Evolutionary conservation across 768 basidiomycete genomes (phyloP).

Genomic region (Suillus clintonianus): DNA sequence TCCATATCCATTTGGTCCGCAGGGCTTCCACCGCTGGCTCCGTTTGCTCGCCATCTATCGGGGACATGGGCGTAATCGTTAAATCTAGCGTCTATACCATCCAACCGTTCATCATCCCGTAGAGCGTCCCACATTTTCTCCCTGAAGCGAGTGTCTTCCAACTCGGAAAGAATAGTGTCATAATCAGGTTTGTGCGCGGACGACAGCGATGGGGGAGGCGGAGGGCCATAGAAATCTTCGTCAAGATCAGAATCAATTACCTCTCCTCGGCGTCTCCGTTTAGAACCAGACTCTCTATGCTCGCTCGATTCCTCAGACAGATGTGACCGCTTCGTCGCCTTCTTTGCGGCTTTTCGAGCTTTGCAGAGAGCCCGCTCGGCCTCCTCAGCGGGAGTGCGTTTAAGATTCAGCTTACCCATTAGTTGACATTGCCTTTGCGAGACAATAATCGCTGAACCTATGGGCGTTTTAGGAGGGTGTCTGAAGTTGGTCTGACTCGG

Average conservation of each 20-base stretch:
- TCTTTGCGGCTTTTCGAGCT: conserved; percentile 53
- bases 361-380: conserved; percentile 41
- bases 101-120: conserved; percentile 71
- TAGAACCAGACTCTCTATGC: conserved; percentile 10
- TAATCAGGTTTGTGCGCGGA: conserved; percentile 40
- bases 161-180: conserved; percentile 50
- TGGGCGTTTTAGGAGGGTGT: no score
- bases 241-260: not conserved
- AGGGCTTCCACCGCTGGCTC: conserved; percentile 31
- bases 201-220: conserved; percentile 23
- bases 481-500: no score
- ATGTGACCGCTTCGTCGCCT: conserved; percentile 39
- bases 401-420: conserved; percentile 58
- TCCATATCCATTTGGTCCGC: conserved; percentile 40
- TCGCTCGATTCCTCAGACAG: conserved; percentile 13
- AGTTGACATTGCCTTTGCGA: not conserved
- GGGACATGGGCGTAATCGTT: conserved; percentile 76
- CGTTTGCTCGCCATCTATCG: conserved; percentile 55
- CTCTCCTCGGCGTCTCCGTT: conserved; percentile 7
- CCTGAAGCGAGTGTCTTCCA: conserved; percentile 67
- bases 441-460: not conserved
- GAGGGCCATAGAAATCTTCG: conserved; percentile 27
- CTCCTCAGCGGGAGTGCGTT: conserved; percentile 64
- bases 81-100: conserved; percentile 60
- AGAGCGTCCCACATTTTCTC: conserved; percentile 75